Evolutionary conservation across 2,329 filamentous ascomycete species (phyloP), one percentile per base, ranked within the genome.

Genomic region (Penicillium sp.): DNA sequence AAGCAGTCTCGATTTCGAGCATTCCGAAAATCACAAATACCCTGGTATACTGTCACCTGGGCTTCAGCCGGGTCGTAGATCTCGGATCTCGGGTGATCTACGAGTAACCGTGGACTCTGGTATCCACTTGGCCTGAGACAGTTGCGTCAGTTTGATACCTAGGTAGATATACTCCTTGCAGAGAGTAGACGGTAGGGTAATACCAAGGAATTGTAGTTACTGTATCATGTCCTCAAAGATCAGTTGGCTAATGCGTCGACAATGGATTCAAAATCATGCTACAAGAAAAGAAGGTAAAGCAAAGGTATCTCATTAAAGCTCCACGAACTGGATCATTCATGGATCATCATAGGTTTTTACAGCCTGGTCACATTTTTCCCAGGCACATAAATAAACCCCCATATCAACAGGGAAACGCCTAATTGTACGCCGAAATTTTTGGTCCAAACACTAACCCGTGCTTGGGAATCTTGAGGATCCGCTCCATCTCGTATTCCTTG

Each of bases 371-470:
- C 15, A 21, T 26, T 26, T 26, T 3, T 13, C n/a, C 37, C 43
- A 41, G 38, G 31, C 34, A 39, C 12, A 12, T 32, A 33, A 29
- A 42, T 41, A 38, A 45, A 31, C 42, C 22, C 39, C 39, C 32
- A 47, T 40, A 45, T 44, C 12, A 49, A 46, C 43, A 52, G 17
- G 21, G 44, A 8, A 52, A 52, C 50, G 52, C 52, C 49, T 26
- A 19, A 29, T 33, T 17, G 13, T 48, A 32, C 47, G 35, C 40
- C 43, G 19, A 22, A 6, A 39, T 32, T 28, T 32, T 37, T 43
- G 34, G 38, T 34, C 15, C 38, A 39, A 40, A 22, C 12, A 29
- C 28, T 33, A 33, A n/a, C 13, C 41, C 24, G 19, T 44, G 10
- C 15, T 33, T 33, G 34, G 6, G 22, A 22, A 22, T 22, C 21